These are phyloP conservation scores for Spathaspora sp. DNA, from an alignment of 1,139 yeast genomes.

Conservation along the genomic window DNA sequence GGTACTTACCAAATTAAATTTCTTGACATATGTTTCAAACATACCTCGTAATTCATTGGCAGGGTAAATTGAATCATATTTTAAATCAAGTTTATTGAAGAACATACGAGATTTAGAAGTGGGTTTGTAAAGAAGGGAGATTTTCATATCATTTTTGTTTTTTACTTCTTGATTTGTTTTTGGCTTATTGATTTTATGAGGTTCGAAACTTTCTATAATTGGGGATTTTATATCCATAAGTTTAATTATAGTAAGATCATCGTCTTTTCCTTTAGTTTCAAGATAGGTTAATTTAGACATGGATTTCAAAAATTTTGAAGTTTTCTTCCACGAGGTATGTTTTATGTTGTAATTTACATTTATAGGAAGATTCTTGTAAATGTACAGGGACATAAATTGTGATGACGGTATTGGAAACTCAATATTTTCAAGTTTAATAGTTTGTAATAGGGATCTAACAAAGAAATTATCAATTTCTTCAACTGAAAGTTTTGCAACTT, in stretches of 20 bases:
- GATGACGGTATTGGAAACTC: conserved; percentile 69
- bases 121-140: conserved; percentile 50
- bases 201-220: conserved; percentile 56
- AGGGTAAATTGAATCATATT: conserved; percentile 45
- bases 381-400: conserved; percentile 66
- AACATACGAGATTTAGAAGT: conserved; percentile 49
- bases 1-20: conserved; percentile 42
- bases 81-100: conserved; percentile 44
- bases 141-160: conserved; percentile 26
- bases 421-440: conserved; percentile 58
- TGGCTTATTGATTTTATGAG: conserved; percentile 51
- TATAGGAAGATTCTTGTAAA: conserved; percentile 70
- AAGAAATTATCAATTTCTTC: conserved; percentile 83
- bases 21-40: conserved; percentile 55
- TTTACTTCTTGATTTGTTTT: conserved; percentile 8
- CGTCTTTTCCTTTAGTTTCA: conserved; percentile 70
- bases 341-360: conserved; percentile 62
- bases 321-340: conserved; percentile 86
- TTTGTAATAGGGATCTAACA: conserved; percentile 64
- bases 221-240: conserved; percentile 47
- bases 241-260: conserved; percentile 61
- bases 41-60: conserved; percentile 52
- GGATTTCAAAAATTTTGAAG: conserved; percentile 78
- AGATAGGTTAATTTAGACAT: conserved; percentile 75
- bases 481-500: conserved; percentile 33